A percentile compares a stretch with the other conserved stretches of the same genome.
Evolutionary conservation across 768 basidiomycete genomes (phyloP).

Genomic region (Trametes elegans): DNA sequence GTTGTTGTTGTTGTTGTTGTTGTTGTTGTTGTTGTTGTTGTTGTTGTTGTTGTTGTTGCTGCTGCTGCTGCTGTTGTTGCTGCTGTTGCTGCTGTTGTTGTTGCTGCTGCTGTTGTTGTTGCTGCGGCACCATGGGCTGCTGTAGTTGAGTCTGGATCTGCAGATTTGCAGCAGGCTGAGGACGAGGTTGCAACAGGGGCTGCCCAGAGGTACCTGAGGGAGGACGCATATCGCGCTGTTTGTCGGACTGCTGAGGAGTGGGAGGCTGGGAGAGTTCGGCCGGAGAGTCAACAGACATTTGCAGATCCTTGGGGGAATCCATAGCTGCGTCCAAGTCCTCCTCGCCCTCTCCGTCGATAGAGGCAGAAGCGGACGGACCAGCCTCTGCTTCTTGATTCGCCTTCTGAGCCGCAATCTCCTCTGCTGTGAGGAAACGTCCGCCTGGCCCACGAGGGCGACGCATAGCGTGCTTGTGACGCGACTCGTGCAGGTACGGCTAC

Average conservation of each 20-base stretch:
- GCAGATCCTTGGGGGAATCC: slow-evolving; percentile 20
- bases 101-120: not conserved
- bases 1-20: slow-evolving; percentile 3
- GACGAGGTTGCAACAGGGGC: slow-evolving; percentile 25
- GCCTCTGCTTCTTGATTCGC: slow-evolving; percentile 35
- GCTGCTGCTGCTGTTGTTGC: slow-evolving; percentile 13
- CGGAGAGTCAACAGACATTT: slow-evolving; percentile 25
- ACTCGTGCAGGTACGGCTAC: slow-evolving; percentile 92
- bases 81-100: not conserved
- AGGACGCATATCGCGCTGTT: slow-evolving; percentile 9
- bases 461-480: slow-evolving; percentile 97
- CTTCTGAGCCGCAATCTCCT: slow-evolving; percentile 88
- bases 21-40: slow-evolving; percentile 18
- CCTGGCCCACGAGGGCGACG: slow-evolving; percentile 95
- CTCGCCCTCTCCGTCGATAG: slow-evolving; percentile 42
- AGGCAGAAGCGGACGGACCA: slow-evolving; percentile 32
- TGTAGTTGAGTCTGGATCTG: slow-evolving; percentile 18
- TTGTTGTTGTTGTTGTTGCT: too few species aligned
- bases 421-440: slow-evolving; percentile 94
- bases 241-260: slow-evolving; percentile 10
- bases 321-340: slow-evolving; percentile 27
- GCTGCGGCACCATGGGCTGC: slow-evolving; percentile 15
- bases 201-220: slow-evolving; percentile 13
- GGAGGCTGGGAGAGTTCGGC: slow-evolving; percentile 10
- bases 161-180: slow-evolving; percentile 20